Evolutionary conservation across 352 stramenopile species (phyloP).

Genomic region (Pythium insidiosum): DNA sequence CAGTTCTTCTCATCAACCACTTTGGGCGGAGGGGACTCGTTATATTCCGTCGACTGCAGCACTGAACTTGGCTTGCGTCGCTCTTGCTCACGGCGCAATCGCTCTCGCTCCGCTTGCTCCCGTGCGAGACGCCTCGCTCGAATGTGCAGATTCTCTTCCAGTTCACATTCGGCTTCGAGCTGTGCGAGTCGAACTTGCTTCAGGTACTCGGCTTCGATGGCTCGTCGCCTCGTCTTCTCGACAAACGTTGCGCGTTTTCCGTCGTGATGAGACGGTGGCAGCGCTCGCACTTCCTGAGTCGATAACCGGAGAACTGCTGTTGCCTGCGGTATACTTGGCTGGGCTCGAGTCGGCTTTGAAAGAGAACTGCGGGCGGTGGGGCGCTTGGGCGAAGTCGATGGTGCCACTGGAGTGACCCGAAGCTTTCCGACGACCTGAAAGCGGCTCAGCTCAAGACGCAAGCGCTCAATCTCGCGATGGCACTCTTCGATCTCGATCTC

Average conservation of each 20-base stretch:
- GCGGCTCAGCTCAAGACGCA: conserved; percentile 23
- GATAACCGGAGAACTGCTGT: too few species aligned
- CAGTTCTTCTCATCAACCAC: too few species aligned
- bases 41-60: not conserved
- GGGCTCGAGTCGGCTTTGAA: not conserved
- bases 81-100: not conserved
- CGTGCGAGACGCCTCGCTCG: conserved; percentile 32
- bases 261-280: not conserved
- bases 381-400: not conserved
- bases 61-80: not conserved
- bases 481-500: conserved; percentile 58
- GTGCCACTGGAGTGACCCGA: conserved; percentile 16
- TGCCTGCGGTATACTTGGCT: too few species aligned
- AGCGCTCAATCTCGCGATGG: conserved; percentile 37
- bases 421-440: conserved; percentile 34
- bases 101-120: conserved; percentile 7
- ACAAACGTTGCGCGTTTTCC: conserved; percentile 48
- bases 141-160: conserved; percentile 69
- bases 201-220: conserved; percentile 53
- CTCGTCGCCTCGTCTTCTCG: conserved; percentile 35
- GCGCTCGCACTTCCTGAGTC: conserved; percentile 1
- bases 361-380: not conserved
- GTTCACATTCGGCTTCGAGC: conserved; percentile 59
- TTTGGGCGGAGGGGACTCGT: too few species aligned
- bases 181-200: conserved; percentile 61